A percentile compares a stretch with the other conserved stretches of the same genome.
Evolutionary conservation across 345 rosid species (phyloP).

Genomic region (Carallia brachiata): DNA sequence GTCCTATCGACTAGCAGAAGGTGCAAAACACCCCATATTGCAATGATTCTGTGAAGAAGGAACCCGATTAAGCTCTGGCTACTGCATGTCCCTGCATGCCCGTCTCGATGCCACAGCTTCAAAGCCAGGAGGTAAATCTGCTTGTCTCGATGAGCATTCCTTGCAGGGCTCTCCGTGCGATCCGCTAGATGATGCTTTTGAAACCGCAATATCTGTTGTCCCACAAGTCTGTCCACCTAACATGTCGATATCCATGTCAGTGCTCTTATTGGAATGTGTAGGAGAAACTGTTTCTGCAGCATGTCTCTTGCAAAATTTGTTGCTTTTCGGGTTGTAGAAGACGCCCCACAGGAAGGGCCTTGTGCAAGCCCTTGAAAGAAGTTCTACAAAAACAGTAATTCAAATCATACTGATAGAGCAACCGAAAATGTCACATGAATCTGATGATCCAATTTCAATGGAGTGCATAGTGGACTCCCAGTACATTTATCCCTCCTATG

Average conservation of each 20-base stretch:
- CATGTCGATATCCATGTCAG: slow-evolving; percentile 24
- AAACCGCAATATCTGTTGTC: slow-evolving; percentile 21
- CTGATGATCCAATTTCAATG: no score
- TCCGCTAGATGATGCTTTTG: slow-evolving; percentile 11
- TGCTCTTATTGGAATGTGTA: neutral
- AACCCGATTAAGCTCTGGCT: neutral
- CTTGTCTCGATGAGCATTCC: neutral
- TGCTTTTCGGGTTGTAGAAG: slow-evolving; percentile 1
- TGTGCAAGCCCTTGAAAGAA: no score
- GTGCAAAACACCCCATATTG: neutral
- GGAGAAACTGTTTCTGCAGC: neutral
- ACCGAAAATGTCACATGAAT: no score
- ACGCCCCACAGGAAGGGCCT: no score
- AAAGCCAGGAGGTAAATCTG: slow-evolving; percentile 12
- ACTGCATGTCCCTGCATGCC: neutral
- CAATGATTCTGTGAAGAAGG: neutral
- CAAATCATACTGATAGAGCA: no score
- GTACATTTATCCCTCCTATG: no score
- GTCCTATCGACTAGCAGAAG: no score
- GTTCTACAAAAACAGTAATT: no score
- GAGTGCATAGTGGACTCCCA: no score
- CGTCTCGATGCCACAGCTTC: neutral
- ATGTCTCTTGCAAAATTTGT: slow-evolving; percentile 8
- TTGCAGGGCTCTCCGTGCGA: neutral
- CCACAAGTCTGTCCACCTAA: slow-evolving; percentile 29